Percentiles rank a stretch among this genome's conserved stretches.
Evolutionary conservation across 129 eudicot species (phyloP).

Genomic region (sunflower (Helianthus annuus)): DNA sequence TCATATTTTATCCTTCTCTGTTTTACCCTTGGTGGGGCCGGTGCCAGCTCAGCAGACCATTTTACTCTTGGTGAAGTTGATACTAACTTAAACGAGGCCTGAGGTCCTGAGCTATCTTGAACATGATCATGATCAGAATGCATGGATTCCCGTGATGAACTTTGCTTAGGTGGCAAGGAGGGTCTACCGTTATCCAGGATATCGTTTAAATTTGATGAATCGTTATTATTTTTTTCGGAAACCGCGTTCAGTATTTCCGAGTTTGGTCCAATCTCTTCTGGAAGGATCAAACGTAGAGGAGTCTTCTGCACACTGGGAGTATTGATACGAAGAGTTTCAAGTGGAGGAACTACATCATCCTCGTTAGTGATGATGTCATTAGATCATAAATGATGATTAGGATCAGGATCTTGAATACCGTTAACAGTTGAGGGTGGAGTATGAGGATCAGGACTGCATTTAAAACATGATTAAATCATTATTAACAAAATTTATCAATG

Average conservation of each 20-base stretch:
- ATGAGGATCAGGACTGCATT: constrained; percentile 44
- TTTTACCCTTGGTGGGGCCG: constrained; percentile 38
- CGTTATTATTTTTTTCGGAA: constrained; percentile 26
- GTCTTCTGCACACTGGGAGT: not conserved
- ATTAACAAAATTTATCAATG: not conserved
- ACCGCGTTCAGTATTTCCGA: constrained; percentile 35
- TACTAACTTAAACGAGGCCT: constrained; percentile 26
- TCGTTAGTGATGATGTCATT: constrained; percentile 21
- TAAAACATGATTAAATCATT: constrained; percentile 17
- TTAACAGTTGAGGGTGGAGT: constrained; percentile 29
- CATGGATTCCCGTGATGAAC: constrained; percentile 31
- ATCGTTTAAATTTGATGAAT: constrained; percentile 27
- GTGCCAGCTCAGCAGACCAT: constrained; percentile 32
- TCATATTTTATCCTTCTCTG: constrained; percentile 60
- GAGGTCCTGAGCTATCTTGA: constrained; percentile 26
- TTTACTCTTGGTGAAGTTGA: constrained; percentile 45
- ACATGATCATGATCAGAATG: constrained; percentile 33
- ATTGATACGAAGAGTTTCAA: constrained; percentile 51
- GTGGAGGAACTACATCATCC: constrained; percentile 31
- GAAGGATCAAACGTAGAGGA: constrained; percentile 22
- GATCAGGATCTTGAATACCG: constrained; percentile 34
- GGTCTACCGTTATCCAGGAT: constrained; percentile 31
- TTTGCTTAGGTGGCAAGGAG: constrained; percentile 33
- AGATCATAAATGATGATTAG: constrained; percentile 28
- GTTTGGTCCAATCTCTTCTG: constrained; percentile 54